Base-by-base conservation (phyloP, 345 rosid species). In the Capsella bursapastoris region DNA sequence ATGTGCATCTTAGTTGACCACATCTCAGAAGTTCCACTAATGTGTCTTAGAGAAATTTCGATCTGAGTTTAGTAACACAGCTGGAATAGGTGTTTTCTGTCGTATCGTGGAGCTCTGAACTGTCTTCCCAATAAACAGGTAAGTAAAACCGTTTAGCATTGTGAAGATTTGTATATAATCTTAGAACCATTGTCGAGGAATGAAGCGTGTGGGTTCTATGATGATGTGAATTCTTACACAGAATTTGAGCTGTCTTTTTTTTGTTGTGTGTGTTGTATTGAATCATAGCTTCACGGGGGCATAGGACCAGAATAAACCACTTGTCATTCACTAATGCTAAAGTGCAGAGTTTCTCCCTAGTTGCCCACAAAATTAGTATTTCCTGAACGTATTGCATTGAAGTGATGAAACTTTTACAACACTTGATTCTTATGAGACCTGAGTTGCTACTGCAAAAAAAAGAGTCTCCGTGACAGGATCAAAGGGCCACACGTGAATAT, bases 391-490 rank as follows among this genome's bases (percentile, higher is more conserved):
- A 34, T 48, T 55, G 59, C 53, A 64, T 29, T n/a, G 3, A 70
- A 59, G 11, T 37, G 34, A 5, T 6, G 10, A 59, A 50, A 10
- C 38, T 22, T 2, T 7, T 40, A 13, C 27, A 18, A 55, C 4
- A 34, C 29, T 25, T 14, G 57, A 32, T 41, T 41, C 31, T 63
- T 41, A 12, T 3, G 52, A 41, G 45, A 72, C n/a, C 27, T 51
- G 2, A 12, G 62, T 51, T 51, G 52, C 34, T 29, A 40, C 0
- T 6, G 3, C 5, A 3, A 15, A 43, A 68, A 68, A 38, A 52
- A 40, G 52, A 32, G 38, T 44, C 58, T 57, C 43, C 57, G 43
- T 35, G 58, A 65, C 65, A 55, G 77, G 64, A 45, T 44, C 16
- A 44, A 43, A 53, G 3, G 29, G 67, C 13, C 18, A 59, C 50